Percentiles rank a stretch among this genome's conserved stretches.
Evolutionary conservation across 2,329 filamentous ascomycete genomes (phyloP).

Genomic region (Paecilomyces niveus): DNA sequence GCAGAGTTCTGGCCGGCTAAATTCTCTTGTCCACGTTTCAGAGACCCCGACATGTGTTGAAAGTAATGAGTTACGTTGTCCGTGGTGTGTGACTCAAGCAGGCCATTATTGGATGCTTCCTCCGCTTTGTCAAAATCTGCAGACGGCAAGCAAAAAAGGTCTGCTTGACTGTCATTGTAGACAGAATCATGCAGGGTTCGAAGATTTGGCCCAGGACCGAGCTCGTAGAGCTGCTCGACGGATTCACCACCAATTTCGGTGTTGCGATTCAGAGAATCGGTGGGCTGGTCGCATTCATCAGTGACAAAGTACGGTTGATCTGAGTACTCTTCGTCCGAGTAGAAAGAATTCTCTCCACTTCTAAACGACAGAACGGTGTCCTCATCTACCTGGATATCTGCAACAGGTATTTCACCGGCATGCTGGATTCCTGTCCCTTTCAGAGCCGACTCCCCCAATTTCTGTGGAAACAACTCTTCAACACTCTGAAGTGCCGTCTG

Average conservation of each 20-base stretch:
- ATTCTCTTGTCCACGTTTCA: neutral
- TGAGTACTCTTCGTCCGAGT: conserved; percentile 36
- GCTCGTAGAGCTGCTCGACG: neutral
- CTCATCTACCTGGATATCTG: conserved; percentile 57
- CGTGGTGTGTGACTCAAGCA: neutral
- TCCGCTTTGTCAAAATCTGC: neutral
- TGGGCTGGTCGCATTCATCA: conserved; percentile 9
- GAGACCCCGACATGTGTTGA: neutral
- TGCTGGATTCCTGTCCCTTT: conserved; percentile 8
- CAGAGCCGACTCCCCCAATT: conserved; percentile 36
- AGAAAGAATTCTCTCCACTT: conserved; percentile 32
- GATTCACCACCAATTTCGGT: conserved; percentile 8
- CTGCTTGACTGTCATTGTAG: neutral
- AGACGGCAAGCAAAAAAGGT: neutral
- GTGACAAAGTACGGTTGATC: conserved; percentile 15
- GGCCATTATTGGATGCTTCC: neutral
- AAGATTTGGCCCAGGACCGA: neutral
- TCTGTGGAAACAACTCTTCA: conserved; percentile 74
- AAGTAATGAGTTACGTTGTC: neutral
- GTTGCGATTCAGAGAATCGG: conserved; percentile 6
- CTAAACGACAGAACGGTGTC: conserved; percentile 47
- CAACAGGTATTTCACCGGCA: conserved; percentile 6
- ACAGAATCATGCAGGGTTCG: neutral
- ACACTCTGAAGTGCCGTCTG: conserved; percentile 76
- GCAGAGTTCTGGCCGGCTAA: neutral